Evolutionary conservation across 1,284 basidiomycete genomes (phyloP).

Genomic region (Austroboletus novae-zelandiae): DNA sequence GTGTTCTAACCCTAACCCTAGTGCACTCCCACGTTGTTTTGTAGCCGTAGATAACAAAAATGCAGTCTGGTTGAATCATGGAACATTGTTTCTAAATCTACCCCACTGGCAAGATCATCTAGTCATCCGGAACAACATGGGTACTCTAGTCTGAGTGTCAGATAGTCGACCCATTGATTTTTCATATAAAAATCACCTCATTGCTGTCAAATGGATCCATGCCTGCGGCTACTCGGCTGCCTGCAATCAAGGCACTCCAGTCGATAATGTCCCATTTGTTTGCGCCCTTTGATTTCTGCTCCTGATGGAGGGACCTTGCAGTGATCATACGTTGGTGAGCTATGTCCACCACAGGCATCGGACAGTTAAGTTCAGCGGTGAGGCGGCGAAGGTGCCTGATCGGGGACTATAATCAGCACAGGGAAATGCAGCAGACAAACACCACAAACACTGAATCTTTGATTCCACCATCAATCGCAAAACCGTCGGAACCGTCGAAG

Average conservation of each 20-base stretch:
- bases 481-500: slow-evolving; percentile 80
- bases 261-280: slow-evolving; percentile 56
- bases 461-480: slow-evolving; percentile 86
- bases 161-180: not conserved
- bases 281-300: slow-evolving; percentile 45
- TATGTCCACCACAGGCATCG: slow-evolving; percentile 78
- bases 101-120: not conserved
- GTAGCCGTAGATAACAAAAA: too few relatives aligned
- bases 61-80: too few relatives aligned
- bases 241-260: slow-evolving; percentile 72
- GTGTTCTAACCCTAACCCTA: slow-evolving; percentile 29
- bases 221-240: slow-evolving; percentile 66
- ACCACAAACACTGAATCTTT: slow-evolving; percentile 60
- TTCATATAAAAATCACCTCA: slow-evolving; percentile 24
- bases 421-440: not conserved
- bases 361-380: slow-evolving; percentile 64
- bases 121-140: slow-evolving; percentile 22
- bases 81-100: too few relatives aligned
- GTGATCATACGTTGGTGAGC: slow-evolving; percentile 79
- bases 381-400: slow-evolving; percentile 61
- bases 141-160: slow-evolving; percentile 8
- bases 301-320: slow-evolving; percentile 65
- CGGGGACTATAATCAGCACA: slow-evolving; percentile 6
- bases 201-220: slow-evolving; percentile 57
- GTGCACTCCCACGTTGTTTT: too few relatives aligned